Evolutionary conservation across 495 filamentous ascomycete genomes (phyloP).

Genomic region (Neurospora sp.): DNA sequence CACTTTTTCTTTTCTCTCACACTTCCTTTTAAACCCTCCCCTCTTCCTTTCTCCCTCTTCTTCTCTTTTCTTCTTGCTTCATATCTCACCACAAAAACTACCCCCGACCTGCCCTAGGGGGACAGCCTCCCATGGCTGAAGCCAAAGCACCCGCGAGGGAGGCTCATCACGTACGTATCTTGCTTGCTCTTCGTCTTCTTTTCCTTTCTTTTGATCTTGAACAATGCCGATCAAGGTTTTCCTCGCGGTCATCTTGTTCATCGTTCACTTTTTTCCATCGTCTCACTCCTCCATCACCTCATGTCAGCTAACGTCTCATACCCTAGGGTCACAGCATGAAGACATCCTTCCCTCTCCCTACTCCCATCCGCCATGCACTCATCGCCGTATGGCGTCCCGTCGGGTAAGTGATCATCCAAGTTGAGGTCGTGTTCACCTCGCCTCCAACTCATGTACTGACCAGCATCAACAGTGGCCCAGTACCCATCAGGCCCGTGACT

Average conservation of each 20-base stretch:
- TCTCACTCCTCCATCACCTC: neutral
- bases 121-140: neutral
- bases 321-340: neutral
- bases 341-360: too few species aligned
- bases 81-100: neutral
- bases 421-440: neutral
- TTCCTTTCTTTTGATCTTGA: neutral
- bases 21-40: neutral
- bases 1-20: neutral
- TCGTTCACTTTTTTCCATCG: neutral
- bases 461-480: neutral
- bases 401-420: neutral
- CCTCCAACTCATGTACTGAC: neutral
- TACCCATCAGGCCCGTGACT: neutral
- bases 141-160: neutral
- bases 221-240: neutral
- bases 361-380: too few species aligned
- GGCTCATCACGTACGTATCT: neutral
- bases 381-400: neutral
- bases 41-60: neutral
- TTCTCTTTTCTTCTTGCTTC: neutral
- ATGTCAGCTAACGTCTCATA: neutral
- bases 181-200: neutral
- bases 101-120: neutral
- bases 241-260: neutral